Conservation (phyloP, 75 land plant genomes). For the Pinus taeda region DNA sequence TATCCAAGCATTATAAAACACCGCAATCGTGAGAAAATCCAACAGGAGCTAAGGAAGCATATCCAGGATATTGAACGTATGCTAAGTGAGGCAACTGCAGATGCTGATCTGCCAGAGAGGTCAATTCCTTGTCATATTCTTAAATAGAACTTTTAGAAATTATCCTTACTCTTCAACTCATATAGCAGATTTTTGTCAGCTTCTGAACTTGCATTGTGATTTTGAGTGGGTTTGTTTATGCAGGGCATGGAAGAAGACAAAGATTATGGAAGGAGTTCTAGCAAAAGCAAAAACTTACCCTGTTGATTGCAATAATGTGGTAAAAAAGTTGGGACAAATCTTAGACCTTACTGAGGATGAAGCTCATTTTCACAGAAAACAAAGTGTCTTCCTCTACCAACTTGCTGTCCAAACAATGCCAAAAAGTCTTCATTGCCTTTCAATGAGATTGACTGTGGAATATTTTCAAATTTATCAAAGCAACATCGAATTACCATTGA, state of each 20-base stretch:
- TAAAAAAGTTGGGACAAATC: conserved; percentile 81
- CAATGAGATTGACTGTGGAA: conserved; percentile 85
- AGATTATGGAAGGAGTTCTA: conserved; percentile 60
- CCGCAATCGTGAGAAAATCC: conserved; percentile 38
- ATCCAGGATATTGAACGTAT: conserved; percentile 72
- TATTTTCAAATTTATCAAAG: conserved; percentile 36
- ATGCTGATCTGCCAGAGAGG: conserved; percentile 67
- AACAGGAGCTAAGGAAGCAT: conserved; percentile 61
- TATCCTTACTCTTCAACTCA: background rate
- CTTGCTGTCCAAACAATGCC: conserved; percentile 88
- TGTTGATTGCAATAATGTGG: conserved; percentile 65
- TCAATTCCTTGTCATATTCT: conserved; percentile 23
- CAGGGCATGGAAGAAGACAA: conserved; percentile 64
- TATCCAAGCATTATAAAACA: conserved; percentile 83
- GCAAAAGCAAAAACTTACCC: conserved; percentile 47
- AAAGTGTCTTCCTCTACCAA: conserved; percentile 84
- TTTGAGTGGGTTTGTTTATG: conserved; percentile 3
- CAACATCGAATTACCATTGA: background rate
- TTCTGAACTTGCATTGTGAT: background rate
- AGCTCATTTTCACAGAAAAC: conserved; percentile 78
- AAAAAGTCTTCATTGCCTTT: conserved; percentile 83
- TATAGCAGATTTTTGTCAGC: background rate
- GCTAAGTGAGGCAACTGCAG: conserved; percentile 64
- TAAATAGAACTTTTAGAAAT: background rate
- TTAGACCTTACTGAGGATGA: conserved; percentile 82